These are phyloP conservation scores for Crucibulum laeve DNA, from an alignment of 768 basidiomycete species.

Conservation along the genomic window DNA sequence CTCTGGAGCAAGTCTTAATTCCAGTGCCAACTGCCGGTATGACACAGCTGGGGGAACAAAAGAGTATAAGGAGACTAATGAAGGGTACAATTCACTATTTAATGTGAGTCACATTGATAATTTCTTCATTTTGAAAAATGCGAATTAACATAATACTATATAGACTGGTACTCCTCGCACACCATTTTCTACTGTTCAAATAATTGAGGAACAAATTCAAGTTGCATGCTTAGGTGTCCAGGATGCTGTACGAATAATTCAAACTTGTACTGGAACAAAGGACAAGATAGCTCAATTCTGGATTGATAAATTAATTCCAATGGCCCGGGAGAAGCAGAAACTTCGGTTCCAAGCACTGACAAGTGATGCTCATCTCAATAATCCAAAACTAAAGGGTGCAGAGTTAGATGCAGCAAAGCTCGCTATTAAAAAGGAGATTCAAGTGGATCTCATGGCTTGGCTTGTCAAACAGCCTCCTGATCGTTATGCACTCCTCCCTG, in stretches of 20 bases:
- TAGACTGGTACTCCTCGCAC: conserved; percentile 6
- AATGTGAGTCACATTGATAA: conserved; percentile 7
- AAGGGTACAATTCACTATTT: conserved; percentile 14
- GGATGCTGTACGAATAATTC: conserved; percentile 4
- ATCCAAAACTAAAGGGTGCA: conserved; percentile 1
- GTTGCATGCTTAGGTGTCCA: conserved; percentile 13
- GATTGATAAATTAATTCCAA: conserved; percentile 15
- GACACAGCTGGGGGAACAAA: conserved; percentile 18
- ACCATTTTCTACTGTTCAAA: conserved; percentile 3
- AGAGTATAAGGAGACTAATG: conserved; percentile 12
- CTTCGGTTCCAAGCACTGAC: conserved; percentile 1
- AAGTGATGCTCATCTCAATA: conserved; percentile 5
- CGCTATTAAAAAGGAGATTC: conserved; percentile 10
- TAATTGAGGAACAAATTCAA: conserved; percentile 9
- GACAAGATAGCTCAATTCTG: conserved; percentile 22
- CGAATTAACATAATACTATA: background rate
- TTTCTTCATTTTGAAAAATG: background rate
- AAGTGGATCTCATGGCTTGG: conserved; percentile 14
- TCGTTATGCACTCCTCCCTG: conserved; percentile 3
- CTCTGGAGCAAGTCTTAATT: conserved; percentile 17
- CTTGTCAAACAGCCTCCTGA: conserved; percentile 13
- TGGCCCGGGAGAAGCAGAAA: conserved; percentile 1
- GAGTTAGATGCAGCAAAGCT: conserved; percentile 6
- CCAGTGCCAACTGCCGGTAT: conserved; percentile 17
- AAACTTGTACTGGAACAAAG: conserved; percentile 21